Base-by-base conservation (phyloP, 2,329 filamentous ascomycete species). In the Botrytis fabae region DNA sequence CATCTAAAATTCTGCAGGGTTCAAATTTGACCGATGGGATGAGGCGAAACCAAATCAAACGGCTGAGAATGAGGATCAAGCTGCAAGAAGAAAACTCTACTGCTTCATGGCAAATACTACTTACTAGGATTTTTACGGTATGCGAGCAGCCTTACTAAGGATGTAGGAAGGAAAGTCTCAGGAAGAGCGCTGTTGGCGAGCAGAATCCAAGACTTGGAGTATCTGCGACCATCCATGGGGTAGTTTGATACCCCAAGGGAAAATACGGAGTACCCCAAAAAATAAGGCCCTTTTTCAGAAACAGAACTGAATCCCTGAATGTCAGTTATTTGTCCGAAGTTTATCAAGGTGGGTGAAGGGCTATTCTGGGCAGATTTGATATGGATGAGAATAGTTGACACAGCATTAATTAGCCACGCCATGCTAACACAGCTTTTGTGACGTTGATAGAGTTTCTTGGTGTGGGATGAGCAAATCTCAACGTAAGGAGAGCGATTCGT, bases 241-340 rank as follows among this genome's bases (percentile, higher is more conserved):
- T 68, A 68, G 18, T 57, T 40, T 28, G 48, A 40, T 68, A 68
- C 64, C 48, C 64, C 48, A 68, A 68, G 48, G 48, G 25, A 54
- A 68, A 68, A 68, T 57, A 68, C 64, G 64, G 48, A 68, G 48
- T 68, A 68, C 64, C 64, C 64, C 64, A 68, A 66, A 44, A 38
- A 54, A 9, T 54, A 65, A 68, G 48, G 48, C 46, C 64, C 64
- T 68, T 57, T 68, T 68, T 42, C 28, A 66, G 64, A 54, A 42
- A 65, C 42, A 48, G 14, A 35, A 25, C 22, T 32, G 35, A 48
- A 65, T 48, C 62, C 62, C 44, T 65, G 64, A 20, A 20, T 40
- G 25, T 54, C 25, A 68, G 22, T 57, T 68, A 40, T 68, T 68
- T 68, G 12, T 32, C 64, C 64, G 64, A 68, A 68, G 64, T 57